Evolutionary conservation across 306 rosid genomes (phyloP), one percentile per base, ranked within the genome.

Genomic region (Cyamopsis tetragonoloba): DNA sequence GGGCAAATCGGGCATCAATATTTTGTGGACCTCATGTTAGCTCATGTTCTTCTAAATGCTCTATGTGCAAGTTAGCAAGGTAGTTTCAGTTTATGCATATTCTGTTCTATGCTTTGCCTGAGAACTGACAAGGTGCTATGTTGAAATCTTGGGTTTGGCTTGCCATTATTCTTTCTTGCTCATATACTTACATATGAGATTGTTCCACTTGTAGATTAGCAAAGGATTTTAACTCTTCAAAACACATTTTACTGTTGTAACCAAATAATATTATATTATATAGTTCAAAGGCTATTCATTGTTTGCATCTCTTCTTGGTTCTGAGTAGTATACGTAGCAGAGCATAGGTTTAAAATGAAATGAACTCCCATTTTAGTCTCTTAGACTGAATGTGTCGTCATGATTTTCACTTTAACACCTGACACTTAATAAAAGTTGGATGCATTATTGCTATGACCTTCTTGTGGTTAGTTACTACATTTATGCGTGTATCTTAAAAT

Each of bases 1-100:
- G 97, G 99, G 17, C 62, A 81, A 48, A 85, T 93, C 31, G 99
- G 99, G 57, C 99, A 93, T 77, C 96, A 93, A 14, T 93, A 93
- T 72, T 93, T 90, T 64, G 95, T 88, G 47, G 97, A 93, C 77
- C 81, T 93, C 38, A 93, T 93, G 97, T 75, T 93, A 72, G 88
- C 80, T 81, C 99, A 93, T 83, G 86, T 90, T 55, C 79, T 90
- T 73, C 85, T 93, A 46, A 90, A 88, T 80, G 95, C 84, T 0
- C 77, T 90, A 0, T 93, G 99, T 73, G 68, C 80, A 70, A 79
- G 66, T 43, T 81, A 81, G 75, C 34, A n/a, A n/a, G n/a, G n/a
- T n/a, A 58, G 7, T 38, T 62, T 66, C 23, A 51, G 32, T 15
- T 18, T 53, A 9, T 23, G 75, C 44, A 34, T 35, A n/a, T 18